Conservation (phyloP, 2,329 filamentous ascomycete genomes). For the Ophiostoma pallidulum region DNA sequence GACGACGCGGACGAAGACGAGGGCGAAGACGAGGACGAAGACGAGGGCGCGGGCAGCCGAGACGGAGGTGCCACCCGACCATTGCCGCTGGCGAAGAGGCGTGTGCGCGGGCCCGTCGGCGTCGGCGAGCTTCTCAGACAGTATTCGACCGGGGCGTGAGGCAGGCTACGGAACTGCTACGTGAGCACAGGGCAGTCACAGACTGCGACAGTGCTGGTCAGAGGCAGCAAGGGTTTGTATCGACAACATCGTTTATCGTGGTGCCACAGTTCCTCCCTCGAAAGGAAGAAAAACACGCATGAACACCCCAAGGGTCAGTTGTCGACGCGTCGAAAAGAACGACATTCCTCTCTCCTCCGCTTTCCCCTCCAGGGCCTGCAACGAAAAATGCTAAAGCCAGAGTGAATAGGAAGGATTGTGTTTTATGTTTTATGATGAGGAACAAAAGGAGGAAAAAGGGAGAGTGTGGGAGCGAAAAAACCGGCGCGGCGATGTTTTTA, state of each 20-base stretch:
- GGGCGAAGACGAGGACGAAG: too few species aligned
- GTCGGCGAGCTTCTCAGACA: too few species aligned
- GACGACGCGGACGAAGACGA: too few species aligned
- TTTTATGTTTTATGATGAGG: constrained; percentile 32
- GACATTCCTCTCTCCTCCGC: constrained; percentile 50
- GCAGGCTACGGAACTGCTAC: too few species aligned
- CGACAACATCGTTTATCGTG: constrained; percentile 28
- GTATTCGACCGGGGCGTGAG: too few species aligned
- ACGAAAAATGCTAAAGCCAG: constrained; percentile 47
- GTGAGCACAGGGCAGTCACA: too few species aligned
- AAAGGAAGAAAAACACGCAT: constrained; percentile 15
- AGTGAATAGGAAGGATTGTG: constrained; percentile 56
- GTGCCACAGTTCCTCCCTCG: constrained; percentile 20
- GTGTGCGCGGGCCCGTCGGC: too few species aligned
- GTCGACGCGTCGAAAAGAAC: constrained; percentile 28
- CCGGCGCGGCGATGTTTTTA: too few species aligned
- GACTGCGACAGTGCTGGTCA: not conserved
- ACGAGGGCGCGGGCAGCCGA: too few species aligned
- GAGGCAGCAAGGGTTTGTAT: constrained; percentile 21
- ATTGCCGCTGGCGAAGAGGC: not conserved
- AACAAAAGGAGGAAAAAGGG: constrained; percentile 21
- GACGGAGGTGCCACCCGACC: not conserved
- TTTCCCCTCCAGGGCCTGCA: constrained; percentile 59
- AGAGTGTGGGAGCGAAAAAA: not conserved
- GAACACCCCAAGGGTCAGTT: constrained; percentile 49